These are phyloP conservation scores for Pseudocercospora macadamiae DNA, from an alignment of 2,329 filamentous ascomycete genomes.

Conservation along the genomic window DNA sequence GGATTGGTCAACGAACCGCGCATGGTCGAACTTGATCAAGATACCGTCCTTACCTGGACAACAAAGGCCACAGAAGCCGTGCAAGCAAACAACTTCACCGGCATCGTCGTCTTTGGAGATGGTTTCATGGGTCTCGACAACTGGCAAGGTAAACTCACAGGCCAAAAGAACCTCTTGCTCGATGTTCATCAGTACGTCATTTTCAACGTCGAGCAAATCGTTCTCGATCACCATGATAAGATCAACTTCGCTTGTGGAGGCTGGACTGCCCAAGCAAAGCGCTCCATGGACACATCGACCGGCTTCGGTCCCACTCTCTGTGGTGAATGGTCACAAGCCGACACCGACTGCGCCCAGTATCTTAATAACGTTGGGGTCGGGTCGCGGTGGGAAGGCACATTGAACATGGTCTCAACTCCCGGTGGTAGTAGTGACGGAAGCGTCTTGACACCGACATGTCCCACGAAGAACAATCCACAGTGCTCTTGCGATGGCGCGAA, in stretches of 20 bases:
- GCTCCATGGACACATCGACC: constrained; percentile 70
- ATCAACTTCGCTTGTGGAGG: constrained; percentile 83
- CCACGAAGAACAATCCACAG: constrained; percentile 59
- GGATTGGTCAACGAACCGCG: constrained; percentile 92
- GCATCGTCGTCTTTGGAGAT: constrained; percentile 84
- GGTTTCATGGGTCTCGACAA: constrained; percentile 90
- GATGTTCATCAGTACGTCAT: constrained; percentile 99
- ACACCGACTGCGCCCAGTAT: constrained; percentile 87
- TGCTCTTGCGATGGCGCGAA: constrained; percentile 81
- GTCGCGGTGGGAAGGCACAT: constrained; percentile 88
- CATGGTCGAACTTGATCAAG: constrained; percentile 69
- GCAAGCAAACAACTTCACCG: constrained; percentile 72
- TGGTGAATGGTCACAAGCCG: constrained; percentile 96
- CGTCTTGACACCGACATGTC: constrained; percentile 74
- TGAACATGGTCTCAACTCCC: constrained; percentile 56
- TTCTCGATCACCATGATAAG: constrained; percentile 79
- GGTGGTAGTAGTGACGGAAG: constrained; percentile 61
- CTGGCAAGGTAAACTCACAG: constrained; percentile 82
- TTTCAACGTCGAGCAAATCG: constrained; percentile 88
- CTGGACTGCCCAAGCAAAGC: constrained; percentile 78
- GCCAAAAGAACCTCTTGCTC: constrained; percentile 74
- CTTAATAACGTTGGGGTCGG: constrained; percentile 90
- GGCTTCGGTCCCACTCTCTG: constrained; percentile 94
- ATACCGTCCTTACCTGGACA: constrained; percentile 79
- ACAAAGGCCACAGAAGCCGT: constrained; percentile 71